Evolutionary conservation across 2,329 filamentous ascomycete genomes (phyloP), one percentile per base, ranked within the genome.

Genomic region (Nigrospora osmanthi): DNA sequence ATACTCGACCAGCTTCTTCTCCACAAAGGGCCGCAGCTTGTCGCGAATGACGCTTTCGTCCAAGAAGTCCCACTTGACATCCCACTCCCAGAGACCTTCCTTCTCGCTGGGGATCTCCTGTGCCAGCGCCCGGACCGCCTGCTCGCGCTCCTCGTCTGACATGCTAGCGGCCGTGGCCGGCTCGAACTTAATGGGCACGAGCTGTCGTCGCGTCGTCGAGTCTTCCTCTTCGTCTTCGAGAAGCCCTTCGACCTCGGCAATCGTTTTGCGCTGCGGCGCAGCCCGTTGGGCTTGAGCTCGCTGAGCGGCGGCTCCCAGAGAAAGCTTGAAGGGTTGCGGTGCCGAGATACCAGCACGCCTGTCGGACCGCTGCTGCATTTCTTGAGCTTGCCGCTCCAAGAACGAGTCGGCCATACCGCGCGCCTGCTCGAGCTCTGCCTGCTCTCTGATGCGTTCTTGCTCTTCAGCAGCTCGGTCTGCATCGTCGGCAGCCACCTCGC

Each of bases 1-100:
- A 57, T 93, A 94, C 66, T 98, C 93, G 49, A 98, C 85, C 54
- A 97, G 88, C 76, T 97, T 98, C 78, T 95, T 95, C 72, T 95
- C 89, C 46, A 97, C 88, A 68, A 96, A 98, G 30, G 91, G 90
- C 58, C 87, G 81, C 54, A 98, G 80, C 62, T 96, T 90, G 52
- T 94, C 87, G 49, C 81, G 78, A 48, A 97, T 80, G 36, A 93
- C 77, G 14, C 76, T 73, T 49, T 93, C 85, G 60, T 94, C 87
- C 61, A 98, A 76, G 65, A 83, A 88, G 42, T 94, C 85, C 93
- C 93, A 98, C 56, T 90, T 87, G 62, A 98, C 81, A 15, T 85
- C 71, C 88, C 89, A 97, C n/a, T 76, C 78, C 88, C 91, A 98
- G 4, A 98, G 73, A 0, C 87, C 89, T 3, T 86, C 81, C 62